Conservation (phyloP, 768 basidiomycete genomes). For the Butyriboletus loyo region DNA sequence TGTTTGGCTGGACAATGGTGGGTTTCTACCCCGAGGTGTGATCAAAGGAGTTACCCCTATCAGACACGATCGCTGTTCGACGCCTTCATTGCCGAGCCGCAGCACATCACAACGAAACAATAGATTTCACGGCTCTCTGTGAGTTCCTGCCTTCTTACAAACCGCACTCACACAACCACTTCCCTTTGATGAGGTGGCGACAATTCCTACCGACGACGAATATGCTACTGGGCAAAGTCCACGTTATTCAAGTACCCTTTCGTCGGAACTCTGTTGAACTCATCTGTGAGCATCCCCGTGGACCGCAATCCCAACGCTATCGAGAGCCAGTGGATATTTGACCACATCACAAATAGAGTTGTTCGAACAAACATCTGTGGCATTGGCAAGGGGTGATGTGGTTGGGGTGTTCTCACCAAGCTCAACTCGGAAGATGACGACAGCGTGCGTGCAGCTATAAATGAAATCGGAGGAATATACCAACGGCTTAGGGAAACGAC, state of each 20-base stretch:
- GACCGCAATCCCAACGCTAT: constrained; percentile 52
- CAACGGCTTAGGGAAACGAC: constrained; percentile 48
- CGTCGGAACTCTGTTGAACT: constrained; percentile 47
- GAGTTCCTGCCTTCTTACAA: constrained; percentile 7
- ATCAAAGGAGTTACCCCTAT: no score
- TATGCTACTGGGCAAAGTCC: constrained; percentile 74
- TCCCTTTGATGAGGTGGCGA: constrained; percentile 38
- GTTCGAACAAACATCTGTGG: constrained; percentile 55
- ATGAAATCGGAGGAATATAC: constrained; percentile 50
- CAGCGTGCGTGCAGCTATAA: constrained; percentile 48
- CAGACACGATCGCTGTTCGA: not conserved
- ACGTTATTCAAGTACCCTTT: constrained; percentile 61
- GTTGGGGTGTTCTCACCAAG: constrained; percentile 54
- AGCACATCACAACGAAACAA: constrained; percentile 68
- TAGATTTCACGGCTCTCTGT: constrained; percentile 53
- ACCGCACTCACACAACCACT: not conserved
- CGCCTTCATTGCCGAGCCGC: constrained; percentile 35
- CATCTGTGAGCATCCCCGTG: constrained; percentile 69
- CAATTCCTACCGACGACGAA: constrained; percentile 55
- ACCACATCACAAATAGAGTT: constrained; percentile 37
- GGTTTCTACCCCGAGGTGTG: constrained; percentile 63
- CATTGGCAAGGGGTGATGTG: constrained; percentile 49
- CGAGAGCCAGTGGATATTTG: not conserved
- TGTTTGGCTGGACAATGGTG: constrained; percentile 58
- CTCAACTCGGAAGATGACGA: constrained; percentile 29